Evolutionary conservation across 1,284 basidiomycete genomes (phyloP), one percentile per base, ranked within the genome.

Genomic region (Hemileia vastatrix): DNA sequence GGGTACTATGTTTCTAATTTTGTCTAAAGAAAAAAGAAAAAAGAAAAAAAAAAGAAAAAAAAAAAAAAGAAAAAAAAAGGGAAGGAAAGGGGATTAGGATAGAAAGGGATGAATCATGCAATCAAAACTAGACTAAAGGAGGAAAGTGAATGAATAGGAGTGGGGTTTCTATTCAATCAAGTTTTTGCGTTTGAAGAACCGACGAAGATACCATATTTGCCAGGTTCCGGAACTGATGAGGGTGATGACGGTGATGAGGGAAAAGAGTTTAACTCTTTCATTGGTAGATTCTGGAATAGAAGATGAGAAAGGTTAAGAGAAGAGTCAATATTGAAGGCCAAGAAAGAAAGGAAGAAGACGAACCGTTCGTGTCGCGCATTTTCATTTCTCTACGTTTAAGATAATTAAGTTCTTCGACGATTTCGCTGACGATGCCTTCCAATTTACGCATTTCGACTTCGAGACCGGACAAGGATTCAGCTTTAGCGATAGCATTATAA

Each of bases 401-500:
- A 78, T 96, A 97, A 32, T 84, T 84, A 80, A 97, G 82, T 77
- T 97, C 93, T 70, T 97, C 92, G 15, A 90, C 84, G 63, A 98
- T 86, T 78, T 97, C 94, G 76, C 90, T 90, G 33, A 92, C 88
- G 4, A 96, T 79, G 0, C 88, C 91, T 76, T 98, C 94, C 6
- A 98, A 81, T 75, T 98, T 98, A 40, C 93, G 83, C 90, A 98
- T 95, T 77, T 98, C 94, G 0, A 91, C 93, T 78, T 98, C 95
- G 44, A 98, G 82, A 0, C 88, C 88, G 1, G 91, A 96, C 0
- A 98, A 81, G 0, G 90, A 93, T 77, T 98, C 94, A 77, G 96
- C 93, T 78, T 96, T 97, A 4, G 95, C 94, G 75, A 98, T 98
- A 19, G 94, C 94, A 73, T 97, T 97, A 82, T 98, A 98, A 78